Conservation (phyloP, 345 rosid genomes). For the Viola odorata region DNA sequence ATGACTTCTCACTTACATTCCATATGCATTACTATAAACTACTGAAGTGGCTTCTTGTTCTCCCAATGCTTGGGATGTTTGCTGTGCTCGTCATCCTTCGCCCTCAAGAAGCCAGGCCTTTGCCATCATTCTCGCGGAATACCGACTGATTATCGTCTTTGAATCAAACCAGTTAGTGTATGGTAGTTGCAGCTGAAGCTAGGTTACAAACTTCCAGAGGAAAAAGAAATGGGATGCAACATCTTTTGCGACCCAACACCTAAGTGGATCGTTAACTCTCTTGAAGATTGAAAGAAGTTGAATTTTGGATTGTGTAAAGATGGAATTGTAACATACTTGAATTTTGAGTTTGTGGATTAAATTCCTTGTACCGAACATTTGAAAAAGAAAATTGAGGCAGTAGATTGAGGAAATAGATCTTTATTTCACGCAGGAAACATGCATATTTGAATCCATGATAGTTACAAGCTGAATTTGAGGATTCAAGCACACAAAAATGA, state of each 20-base stretch:
- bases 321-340: slow-evolving; percentile 30
- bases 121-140: slow-evolving; percentile 91
- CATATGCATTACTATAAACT: slow-evolving; percentile 96
- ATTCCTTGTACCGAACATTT: slow-evolving; percentile 4
- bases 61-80: slow-evolving; percentile 98
- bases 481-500: too few species aligned
- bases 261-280: slow-evolving; percentile 4
- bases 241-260: neutral
- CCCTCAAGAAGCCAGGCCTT: slow-evolving; percentile 85
- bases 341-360: slow-evolving; percentile 1
- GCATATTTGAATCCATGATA: neutral
- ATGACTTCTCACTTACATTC: slow-evolving; percentile 92
- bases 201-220: slow-evolving; percentile 3
- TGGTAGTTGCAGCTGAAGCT: slow-evolving; percentile 3
- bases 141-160: slow-evolving; percentile 43
- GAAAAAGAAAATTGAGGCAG: neutral
- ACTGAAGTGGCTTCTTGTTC: slow-evolving; percentile 93
- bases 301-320: slow-evolving; percentile 15
- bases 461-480: too few species aligned
- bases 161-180: slow-evolving; percentile 2
- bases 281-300: neutral
- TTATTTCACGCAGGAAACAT: neutral
- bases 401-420: neutral
- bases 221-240: neutral
- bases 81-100: slow-evolving; percentile 78